Evolutionary conservation across 164 flowering plant species (phyloP), one percentile per base, ranked within the genome.

Genomic region (Stephania yunnanensis): DNA sequence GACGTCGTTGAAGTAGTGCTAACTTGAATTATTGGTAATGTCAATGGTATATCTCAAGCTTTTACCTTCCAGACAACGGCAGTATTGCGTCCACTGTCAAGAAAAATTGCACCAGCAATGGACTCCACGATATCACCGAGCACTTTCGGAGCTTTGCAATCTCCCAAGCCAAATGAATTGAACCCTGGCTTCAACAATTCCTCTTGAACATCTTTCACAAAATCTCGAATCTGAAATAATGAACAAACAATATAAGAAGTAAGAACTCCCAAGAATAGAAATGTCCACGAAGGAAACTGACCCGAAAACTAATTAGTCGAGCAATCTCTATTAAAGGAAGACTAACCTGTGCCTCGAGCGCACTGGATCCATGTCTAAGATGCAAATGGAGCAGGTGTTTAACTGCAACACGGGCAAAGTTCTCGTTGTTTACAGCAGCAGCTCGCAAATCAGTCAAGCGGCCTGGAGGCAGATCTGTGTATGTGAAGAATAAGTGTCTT

Each of bases 131-230:
- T 94, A 79, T 96, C 99, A 46, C 98, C 98, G 65, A 96, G 99
- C 75, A 96, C 99, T 84, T 96, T 96, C 3, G 99, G 99, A 74
- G 99, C 99, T 86, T 94, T 96, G 86, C 97, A 94, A 82, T 96
- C 98, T 82, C 99, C 97, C 78, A 96, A 76, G 46, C 99, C 99
- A 80, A 96, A 96, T 66, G 98, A 96, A 83, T 96, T 94, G 81
- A 92, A 89, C n/a, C 93, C 94, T 46, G 95, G 95, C 77, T 96
- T 90, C 61, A 71, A 83, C 52, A 88, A 75, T 77, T 96, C 98
- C 46, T 82, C 83, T 64, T 88, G 84, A 75, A 86, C 97, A 81
- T 94, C 99, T 81, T 87, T 94, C 74, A 94, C 97, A 78, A 96
- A 96, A 53, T 92, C 97, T 20, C 92, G 87, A 70, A 95, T 93